These are phyloP conservation scores for Rhodotorula graminis DNA, from an alignment of 768 basidiomycete species.

Conservation along the genomic window DNA sequence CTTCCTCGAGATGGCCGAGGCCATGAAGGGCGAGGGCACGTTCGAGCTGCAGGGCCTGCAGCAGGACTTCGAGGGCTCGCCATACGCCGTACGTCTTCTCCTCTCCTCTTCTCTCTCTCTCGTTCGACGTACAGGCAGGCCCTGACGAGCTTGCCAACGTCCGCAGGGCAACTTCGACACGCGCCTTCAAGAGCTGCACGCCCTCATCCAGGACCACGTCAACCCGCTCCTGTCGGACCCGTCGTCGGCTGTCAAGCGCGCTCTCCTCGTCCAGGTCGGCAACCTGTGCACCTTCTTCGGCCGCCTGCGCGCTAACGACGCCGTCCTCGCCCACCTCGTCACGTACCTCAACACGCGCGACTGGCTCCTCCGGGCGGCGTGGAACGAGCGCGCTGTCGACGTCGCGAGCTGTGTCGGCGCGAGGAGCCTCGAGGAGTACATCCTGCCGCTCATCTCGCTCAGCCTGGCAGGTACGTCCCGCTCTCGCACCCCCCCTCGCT, in stretches of 20 bases:
- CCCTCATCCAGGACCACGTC: constrained; percentile 78
- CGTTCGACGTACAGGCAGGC: background rate
- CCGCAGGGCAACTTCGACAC: constrained; percentile 82
- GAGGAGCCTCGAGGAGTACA: constrained; percentile 88
- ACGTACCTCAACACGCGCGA: constrained; percentile 71
- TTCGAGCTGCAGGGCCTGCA: constrained; percentile 68
- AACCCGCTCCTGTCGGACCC: constrained; percentile 80
- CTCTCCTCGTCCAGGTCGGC: constrained; percentile 78
- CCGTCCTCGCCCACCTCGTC: constrained; percentile 82
- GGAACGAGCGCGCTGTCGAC: constrained; percentile 92
- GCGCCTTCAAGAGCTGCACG: constrained; percentile 77
- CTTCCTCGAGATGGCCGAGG: constrained; percentile 90
- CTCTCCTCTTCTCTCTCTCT: background rate
- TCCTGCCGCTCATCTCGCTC: constrained; percentile 92
- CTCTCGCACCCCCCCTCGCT: background rate
- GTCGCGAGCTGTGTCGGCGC: constrained; percentile 92
- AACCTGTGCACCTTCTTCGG: constrained; percentile 90
- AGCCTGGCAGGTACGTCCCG: constrained; percentile 71
- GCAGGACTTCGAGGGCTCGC: constrained; percentile 62
- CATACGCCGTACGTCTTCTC: background rate
- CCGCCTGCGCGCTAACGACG: constrained; percentile 86
- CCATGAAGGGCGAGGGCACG: constrained; percentile 67
- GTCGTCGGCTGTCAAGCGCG: constrained; percentile 83
- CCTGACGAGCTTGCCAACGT: background rate
- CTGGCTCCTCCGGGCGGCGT: constrained; percentile 84